Conservation (phyloP, 768 basidiomycete species). For the Hortiboletus flavorubellus region DNA sequence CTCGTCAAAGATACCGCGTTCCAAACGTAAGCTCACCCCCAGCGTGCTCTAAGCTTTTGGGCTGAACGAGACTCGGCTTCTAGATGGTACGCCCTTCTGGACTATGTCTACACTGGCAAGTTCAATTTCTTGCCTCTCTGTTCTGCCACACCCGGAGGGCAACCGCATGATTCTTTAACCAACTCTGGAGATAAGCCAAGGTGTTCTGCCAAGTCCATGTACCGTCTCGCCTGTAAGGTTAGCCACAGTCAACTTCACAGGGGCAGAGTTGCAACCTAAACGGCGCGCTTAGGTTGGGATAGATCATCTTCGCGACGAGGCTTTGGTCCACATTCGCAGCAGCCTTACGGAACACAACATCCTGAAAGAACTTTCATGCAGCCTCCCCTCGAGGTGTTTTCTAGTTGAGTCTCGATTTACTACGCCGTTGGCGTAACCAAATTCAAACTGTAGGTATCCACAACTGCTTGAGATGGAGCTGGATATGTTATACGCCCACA, state of each 20-base stretch:
- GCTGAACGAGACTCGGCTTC: background rate
- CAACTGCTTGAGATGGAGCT: conserved; percentile 24
- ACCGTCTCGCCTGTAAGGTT: conserved; percentile 40
- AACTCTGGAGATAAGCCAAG: background rate
- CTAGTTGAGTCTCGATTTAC: background rate
- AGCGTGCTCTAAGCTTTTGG: background rate
- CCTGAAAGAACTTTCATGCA: conserved; percentile 20
- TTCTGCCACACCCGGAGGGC: conserved; percentile 2
- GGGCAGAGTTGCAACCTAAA: background rate
- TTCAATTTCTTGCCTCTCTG: conserved; percentile 32
- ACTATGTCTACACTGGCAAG: conserved; percentile 38
- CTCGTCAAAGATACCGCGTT: conserved; percentile 13
- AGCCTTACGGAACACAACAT: conserved; percentile 24
- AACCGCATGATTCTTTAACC: background rate
- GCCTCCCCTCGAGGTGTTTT: conserved; percentile 18
- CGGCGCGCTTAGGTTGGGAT: conserved; percentile 17
- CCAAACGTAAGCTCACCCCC: conserved; percentile 18
- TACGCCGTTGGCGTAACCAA: background rate
- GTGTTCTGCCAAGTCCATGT: conserved; percentile 46
- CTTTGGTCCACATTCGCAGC: conserved; percentile 15
- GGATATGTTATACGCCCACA: conserved; percentile 16
- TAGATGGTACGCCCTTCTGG: conserved; percentile 39
- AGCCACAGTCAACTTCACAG: background rate
- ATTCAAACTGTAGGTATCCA: conserved; percentile 5
- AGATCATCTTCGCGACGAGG: conserved; percentile 13